Percentiles rank a stretch among this genome's conserved stretches.
Conservation (phyloP, 78 protist genomes). For the Pigoraptor vietnamica region DNA sequence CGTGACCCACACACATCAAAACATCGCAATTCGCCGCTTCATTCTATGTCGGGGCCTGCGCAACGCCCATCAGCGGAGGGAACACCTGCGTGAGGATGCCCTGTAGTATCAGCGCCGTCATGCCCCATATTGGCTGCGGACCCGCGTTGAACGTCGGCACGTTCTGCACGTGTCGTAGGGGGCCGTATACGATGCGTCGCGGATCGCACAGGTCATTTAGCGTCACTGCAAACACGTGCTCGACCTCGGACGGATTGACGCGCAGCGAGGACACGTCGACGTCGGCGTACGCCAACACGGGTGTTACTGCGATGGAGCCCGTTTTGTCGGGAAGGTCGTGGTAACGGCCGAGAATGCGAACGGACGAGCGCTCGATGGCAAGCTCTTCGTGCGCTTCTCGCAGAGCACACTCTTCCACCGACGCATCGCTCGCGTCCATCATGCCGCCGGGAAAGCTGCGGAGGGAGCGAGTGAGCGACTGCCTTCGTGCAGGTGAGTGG, state of each 20-base stretch:
- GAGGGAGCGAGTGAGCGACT: not conserved
- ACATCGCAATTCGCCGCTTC: no score
- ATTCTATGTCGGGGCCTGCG: no score
- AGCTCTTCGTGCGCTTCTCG: not conserved
- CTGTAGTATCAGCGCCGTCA: not conserved
- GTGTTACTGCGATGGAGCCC: not conserved
- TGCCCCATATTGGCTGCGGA: not conserved
- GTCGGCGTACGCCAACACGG: not conserved
- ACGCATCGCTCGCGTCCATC: not conserved
- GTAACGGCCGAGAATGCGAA: not conserved
- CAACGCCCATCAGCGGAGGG: not conserved
- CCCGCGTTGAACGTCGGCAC: not conserved
- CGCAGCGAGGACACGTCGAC: not conserved
- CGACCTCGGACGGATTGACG: not conserved
- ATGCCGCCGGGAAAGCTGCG: not conserved
- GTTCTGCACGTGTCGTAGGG: not conserved
- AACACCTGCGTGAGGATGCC: not conserved
- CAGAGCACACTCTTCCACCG: not conserved
- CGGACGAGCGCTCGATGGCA: not conserved
- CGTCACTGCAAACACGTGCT: not conserved
- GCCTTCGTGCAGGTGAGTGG: no score
- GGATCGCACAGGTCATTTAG: not conserved
- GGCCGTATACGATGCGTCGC: not conserved
- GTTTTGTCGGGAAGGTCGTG: not conserved
- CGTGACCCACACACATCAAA: no score